Evolutionary conservation across 495 filamentous ascomycete genomes (phyloP), one percentile per base, ranked within the genome.

Genomic region (Alectoria sarmentosa): DNA sequence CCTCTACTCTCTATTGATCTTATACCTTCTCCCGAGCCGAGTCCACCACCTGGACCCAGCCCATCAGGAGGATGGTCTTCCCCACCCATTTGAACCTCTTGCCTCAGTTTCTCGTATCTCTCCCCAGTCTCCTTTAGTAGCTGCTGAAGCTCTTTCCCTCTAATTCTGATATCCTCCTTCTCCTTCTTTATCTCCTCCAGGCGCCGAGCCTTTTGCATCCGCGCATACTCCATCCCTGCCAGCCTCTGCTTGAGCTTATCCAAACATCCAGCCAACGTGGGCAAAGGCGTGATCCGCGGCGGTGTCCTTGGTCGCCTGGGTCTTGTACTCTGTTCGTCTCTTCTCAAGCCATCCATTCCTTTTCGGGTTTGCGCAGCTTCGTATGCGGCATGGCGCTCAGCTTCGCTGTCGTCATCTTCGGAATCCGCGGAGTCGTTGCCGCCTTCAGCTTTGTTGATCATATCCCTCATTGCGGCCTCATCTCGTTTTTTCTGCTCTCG

Each of bases 321-420:
- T 26, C 37, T 70, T 63, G 49, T 76, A 73, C 32, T 61, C 52
- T 69, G 58, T 36, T 76, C 74, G 37, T 71, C 77, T 65, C 72
- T 78, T 14, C 79, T 76, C 60, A 86, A 73, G n/a, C 84, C 82
- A 64, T 88, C 89, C 83, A 88, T 89, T 4, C 88, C 92, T 14
- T 89, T 89, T 42, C 86, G 82, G 41, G 90, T 90, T 75, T 98
- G 94, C 26, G 90, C 86, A 5, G 86, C 87, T 75, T 97, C 93
- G 76, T 93, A 98, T 26, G 91, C 94, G 13, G 87, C 89, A 55
- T 81, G 84, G 49, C 92, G 81, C 73, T 91, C 91, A 1, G 87
- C 79, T 66, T 96, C 91, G 5, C 87, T 90, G 67, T 91, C 89
- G 69, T 92, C 46, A 13, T 52, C 88, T 23, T 78, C 76, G 10